These are phyloP conservation scores for Yarrowia bubula DNA, from an alignment of 805 yeast species.

Conservation along the genomic window DNA sequence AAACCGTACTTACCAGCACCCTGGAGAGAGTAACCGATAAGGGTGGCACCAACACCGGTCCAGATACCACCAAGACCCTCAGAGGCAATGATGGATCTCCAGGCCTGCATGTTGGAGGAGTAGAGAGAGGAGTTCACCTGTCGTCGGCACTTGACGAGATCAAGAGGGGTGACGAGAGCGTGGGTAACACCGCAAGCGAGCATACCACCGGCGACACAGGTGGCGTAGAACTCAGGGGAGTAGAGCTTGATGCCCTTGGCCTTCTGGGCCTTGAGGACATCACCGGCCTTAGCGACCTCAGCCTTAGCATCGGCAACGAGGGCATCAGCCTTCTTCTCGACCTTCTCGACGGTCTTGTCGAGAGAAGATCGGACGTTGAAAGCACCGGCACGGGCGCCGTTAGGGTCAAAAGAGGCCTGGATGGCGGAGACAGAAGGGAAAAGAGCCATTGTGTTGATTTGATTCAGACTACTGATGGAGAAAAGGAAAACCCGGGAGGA, in stretches of 20 bases:
- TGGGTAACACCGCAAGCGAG: slow-evolving; percentile 51
- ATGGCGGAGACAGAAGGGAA: slow-evolving; percentile 43
- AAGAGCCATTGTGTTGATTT: slow-evolving; percentile 37
- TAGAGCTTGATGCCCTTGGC: slow-evolving; percentile 44
- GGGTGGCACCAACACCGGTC: slow-evolving; percentile 79
- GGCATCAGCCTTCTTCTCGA: slow-evolving; percentile 34
- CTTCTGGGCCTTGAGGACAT: slow-evolving; percentile 32
- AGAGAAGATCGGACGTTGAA: slow-evolving; percentile 38
- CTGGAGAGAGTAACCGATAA: slow-evolving; percentile 78
- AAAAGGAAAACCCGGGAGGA: slow-evolving; percentile 21
- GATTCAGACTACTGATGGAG: slow-evolving; percentile 27
- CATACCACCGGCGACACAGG: slow-evolving; percentile 76
- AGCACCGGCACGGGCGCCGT: slow-evolving; percentile 35
- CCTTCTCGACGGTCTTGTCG: slow-evolving; percentile 36
- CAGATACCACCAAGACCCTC: slow-evolving; percentile 65
- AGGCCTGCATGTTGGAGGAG: slow-evolving; percentile 67
- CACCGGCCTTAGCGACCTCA: slow-evolving; percentile 39
- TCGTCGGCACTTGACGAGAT: slow-evolving; percentile 76
- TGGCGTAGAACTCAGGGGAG: slow-evolving; percentile 61
- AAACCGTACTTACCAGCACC: slow-evolving; percentile 89
- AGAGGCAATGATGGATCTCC: slow-evolving; percentile 57
- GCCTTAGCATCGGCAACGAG: slow-evolving; percentile 38
- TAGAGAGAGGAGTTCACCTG: slow-evolving; percentile 69
- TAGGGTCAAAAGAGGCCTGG: slow-evolving; percentile 43
- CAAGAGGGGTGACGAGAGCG: slow-evolving; percentile 79